Percentiles rank a stretch among this genome's conserved stretches.
Evolutionary conservation across 768 basidiomycete genomes (phyloP).

Genomic region (Suillus plorans): DNA sequence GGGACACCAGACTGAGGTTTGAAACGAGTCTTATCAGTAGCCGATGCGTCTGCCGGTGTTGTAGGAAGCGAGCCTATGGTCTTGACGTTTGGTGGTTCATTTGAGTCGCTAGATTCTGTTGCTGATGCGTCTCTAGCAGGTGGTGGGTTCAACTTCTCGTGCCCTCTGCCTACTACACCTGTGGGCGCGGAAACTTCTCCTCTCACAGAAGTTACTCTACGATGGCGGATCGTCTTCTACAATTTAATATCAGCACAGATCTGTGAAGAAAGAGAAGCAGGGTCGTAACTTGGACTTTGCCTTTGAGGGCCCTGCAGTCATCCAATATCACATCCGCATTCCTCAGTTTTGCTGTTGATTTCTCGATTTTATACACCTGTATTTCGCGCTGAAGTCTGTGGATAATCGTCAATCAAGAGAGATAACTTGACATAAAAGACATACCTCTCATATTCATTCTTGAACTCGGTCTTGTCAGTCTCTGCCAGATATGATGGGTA

Average conservation of each 20-base stretch:
- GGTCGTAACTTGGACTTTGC: not conserved
- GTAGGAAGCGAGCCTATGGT: not conserved
- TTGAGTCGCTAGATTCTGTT: not conserved
- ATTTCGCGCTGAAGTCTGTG: not conserved
- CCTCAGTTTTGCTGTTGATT: not conserved
- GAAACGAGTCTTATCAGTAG: too few relatives aligned
- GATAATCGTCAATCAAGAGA: too few relatives aligned
- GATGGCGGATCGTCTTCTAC: not conserved
- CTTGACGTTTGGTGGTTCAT: not conserved
- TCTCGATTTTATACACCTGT: not conserved
- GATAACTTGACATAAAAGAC: not conserved
- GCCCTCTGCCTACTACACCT: not conserved
- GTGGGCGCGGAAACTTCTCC: too few relatives aligned
- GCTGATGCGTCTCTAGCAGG: not conserved
- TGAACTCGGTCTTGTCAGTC: not conserved
- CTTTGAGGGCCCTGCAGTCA: constrained; percentile 2
- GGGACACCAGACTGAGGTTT: not conserved
- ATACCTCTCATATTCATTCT: not conserved
- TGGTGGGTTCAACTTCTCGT: not conserved
- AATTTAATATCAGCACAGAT: not conserved
- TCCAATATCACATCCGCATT: not conserved
- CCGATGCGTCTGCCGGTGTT: not conserved
- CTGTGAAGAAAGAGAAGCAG: not conserved
- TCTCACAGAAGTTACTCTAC: not conserved
- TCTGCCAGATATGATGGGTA: not conserved